Base-by-base conservation (phyloP, 768 basidiomycete species). In the Sutorius australiensis region DNA sequence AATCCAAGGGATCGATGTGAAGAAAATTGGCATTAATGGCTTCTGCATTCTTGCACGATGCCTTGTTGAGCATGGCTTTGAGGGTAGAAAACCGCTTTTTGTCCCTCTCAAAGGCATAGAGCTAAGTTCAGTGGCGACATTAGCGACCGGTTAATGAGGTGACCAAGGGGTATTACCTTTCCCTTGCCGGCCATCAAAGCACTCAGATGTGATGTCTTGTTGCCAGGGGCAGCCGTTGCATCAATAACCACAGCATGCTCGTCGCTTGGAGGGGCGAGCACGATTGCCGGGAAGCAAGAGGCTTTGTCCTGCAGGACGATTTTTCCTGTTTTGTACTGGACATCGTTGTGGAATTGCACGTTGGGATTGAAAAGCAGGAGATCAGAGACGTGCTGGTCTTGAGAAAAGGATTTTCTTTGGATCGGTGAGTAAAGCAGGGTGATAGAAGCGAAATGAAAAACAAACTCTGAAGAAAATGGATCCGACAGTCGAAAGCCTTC, bases 281-380 rank as follows among this genome's bases (percentile, higher is more conserved):
- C 80, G 53, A 84, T 74, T 0, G 95, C 92, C 16, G 97, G 92
- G 68, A 99, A 93, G 71, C 97, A 99, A 51, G 93, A 95, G 17
- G 97, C 95, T 67, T 98, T 98, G 70, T 99, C 97, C 70, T 99
- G 97, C 6, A 98, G 73, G 55, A 99, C 95, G 32, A 98, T 73
- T 53, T 85, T 89, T 27, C 94, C 93, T 31, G 80, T 73, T 58
- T 75, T 76, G 71, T 94, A 97, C 19, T 84, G 78, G 3, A 77
- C 71, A 56, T 93, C 84, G 31, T 81, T 78, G n/a, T 83, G 82
- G 55, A 95, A 83, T 40, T 83, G 75, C 12, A 74, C 68, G 54
- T 75, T 73, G 9, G 90, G 84, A 49, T 85, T 78, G 65, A 95
- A 93, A 37, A 84, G 73, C 41, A 98, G 78, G 21, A 97, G 82